Percentiles rank a stretch among this genome's conserved stretches.
phyloP scores from a whole-genome alignment of 106 monocot species.

The Platanthera guangdongensis region DNA sequence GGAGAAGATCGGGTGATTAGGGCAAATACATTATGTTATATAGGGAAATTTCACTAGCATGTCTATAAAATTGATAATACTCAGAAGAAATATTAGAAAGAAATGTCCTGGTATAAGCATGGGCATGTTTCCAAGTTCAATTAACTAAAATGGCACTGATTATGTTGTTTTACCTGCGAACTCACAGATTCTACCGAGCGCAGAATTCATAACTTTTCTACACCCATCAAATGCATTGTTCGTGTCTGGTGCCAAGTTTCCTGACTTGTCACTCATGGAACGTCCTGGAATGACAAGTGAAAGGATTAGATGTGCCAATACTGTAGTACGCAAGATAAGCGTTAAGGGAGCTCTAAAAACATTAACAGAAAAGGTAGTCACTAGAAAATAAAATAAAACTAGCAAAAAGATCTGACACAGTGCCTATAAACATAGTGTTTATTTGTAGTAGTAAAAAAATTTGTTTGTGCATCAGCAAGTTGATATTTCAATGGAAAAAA shows the following conservation, averaged over 20 bases:
- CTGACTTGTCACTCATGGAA: slow-evolving; percentile 53
- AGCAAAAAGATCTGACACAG: not conserved
- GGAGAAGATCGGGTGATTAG: not conserved
- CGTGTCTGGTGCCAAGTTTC: slow-evolving; percentile 26
- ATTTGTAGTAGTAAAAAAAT: not conserved
- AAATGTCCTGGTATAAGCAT: not conserved
- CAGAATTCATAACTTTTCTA: slow-evolving; percentile 86
- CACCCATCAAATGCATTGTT: slow-evolving; percentile 83
- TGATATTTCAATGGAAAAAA: too few relatives aligned
- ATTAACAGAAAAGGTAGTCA: not conserved
- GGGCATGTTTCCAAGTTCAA: not conserved
- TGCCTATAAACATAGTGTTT: not conserved
- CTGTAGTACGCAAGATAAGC: not conserved
- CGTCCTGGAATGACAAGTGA: slow-evolving; percentile 34
- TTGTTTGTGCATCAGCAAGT: too few relatives aligned
- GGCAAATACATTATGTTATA: not conserved
- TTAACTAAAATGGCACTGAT: not conserved
- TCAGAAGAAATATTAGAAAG: not conserved
- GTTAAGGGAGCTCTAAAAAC: not conserved
- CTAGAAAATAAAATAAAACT: not conserved
- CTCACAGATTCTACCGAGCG: slow-evolving; percentile 79
- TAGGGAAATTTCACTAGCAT: not conserved
- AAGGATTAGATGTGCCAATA: not conserved
- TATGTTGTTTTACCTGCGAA: slow-evolving; percentile 53
- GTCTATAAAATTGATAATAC: not conserved